Evolutionary conservation across 78 protist species (phyloP), one percentile per base, ranked within the genome.

Genomic region (Pelomyxa schiedti): DNA sequence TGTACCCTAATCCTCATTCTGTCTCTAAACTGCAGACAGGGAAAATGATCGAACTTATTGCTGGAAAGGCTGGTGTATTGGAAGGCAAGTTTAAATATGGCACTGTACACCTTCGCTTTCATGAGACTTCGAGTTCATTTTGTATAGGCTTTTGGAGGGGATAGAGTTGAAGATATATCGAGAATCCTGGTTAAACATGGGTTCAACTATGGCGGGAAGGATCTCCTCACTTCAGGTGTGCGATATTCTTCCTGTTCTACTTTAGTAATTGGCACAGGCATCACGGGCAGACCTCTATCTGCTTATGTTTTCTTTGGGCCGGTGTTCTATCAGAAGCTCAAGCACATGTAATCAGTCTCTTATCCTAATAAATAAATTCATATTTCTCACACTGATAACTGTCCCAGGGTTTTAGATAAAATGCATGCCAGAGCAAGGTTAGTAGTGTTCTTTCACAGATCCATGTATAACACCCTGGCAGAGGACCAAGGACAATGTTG

Each of bases 351-450:
- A n/a, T n/a, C n/a, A n/a, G n/a, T n/a, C n/a, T n/a, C n/a, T n/a
- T n/a, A n/a, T n/a, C n/a, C n/a, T n/a, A n/a, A n/a, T n/a, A n/a
- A n/a, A n/a, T n/a, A n/a, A n/a, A n/a, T n/a, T n/a, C n/a, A n/a
- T n/a, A n/a, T n/a, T n/a, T n/a, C 95, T 87, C 97, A 94, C 80
- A 95, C 95, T 98, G n/a, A n/a, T n/a, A n/a, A n/a, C n/a, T n/a
- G n/a, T n/a, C n/a, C n/a, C n/a, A n/a, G n/a, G n/a, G 99, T 97
- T n/a, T 73, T 87, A 80, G 99, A 97, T 84, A 98, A 98, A 86
- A 95, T 97, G 99, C 99, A 97, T 77, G 96, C 98, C 1, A 81
- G 99, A 24, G 83, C 99, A 3, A 37, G n/a, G n/a, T n/a, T n/a
- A n/a, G n/a, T n/a, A n/a, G n/a, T n/a, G n/a, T n/a, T n/a, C n/a